Percentiles rank a stretch among this genome's conserved stretches.
phyloP scores from a whole-genome alignment of 805 yeast species.

The Cyberlindnera sargentensis region DNA sequence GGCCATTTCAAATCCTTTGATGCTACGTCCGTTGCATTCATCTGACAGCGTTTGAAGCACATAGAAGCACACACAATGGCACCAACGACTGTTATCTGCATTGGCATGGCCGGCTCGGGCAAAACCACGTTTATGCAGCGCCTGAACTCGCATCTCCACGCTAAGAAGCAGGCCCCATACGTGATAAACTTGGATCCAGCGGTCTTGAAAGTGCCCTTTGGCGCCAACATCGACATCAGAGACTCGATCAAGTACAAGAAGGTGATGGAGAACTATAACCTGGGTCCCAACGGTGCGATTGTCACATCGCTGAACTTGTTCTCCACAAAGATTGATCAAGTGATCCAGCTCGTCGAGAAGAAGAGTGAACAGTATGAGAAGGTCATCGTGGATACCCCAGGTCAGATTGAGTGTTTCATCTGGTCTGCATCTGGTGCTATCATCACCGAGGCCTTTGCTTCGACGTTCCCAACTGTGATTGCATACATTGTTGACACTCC shows the following conservation, averaged over 20 bases:
- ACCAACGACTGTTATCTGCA: slow-evolving; percentile 40
- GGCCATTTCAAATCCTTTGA: no score
- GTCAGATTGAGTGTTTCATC: slow-evolving; percentile 96
- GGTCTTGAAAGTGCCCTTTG: slow-evolving; percentile 87
- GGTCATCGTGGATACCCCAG: slow-evolving; percentile 94
- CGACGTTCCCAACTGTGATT: slow-evolving; percentile 89
- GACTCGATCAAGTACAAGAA: slow-evolving; percentile 93
- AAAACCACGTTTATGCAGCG: slow-evolving; percentile 98
- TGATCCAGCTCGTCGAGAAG: slow-evolving; percentile 76
- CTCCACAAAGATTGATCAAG: slow-evolving; percentile 95
- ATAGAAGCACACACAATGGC: slow-evolving; percentile 22
- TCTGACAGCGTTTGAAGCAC: no score
- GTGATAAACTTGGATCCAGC: slow-evolving; percentile 96
- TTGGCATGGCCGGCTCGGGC: slow-evolving; percentile 76
- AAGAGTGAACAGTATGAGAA: slow-evolving; percentile 49
- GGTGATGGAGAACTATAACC: slow-evolving; percentile 90
- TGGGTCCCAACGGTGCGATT: slow-evolving; percentile 98
- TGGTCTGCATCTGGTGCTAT: slow-evolving; percentile 98
- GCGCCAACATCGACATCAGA: slow-evolving; percentile 90
- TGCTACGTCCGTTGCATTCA: no score
- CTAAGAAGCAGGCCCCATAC: slow-evolving; percentile 71
- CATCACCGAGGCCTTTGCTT: slow-evolving; percentile 93
- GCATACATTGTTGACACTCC: slow-evolving; percentile 98
- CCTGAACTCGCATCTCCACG: slow-evolving; percentile 79
- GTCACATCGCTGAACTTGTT: slow-evolving; percentile 90